Base-by-base conservation (phyloP, 441 rosid species). In the Raphanus hybrid region DNA sequence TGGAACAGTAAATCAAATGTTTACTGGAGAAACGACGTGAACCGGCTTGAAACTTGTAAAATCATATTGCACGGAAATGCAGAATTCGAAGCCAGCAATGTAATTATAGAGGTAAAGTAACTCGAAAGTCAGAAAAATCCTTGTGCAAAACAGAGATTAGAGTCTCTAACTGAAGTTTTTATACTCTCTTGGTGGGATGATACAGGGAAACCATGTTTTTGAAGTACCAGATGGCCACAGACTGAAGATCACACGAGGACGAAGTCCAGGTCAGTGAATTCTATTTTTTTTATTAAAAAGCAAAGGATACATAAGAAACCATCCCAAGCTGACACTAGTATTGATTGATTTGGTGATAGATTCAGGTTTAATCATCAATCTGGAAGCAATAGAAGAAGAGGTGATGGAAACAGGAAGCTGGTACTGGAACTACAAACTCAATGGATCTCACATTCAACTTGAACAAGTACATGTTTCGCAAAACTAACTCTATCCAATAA, bases 221-320 rank as follows among this genome's bases (percentile, higher is more conserved):
- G 96, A 92, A 85, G 98, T 95, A 78, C 99, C 97, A 4, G 87
- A 90, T 81, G 92, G 93, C 73, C 86, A 90, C 76, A 87, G 67
- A 84, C 62, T 95, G 86, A 89, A 84, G 84, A 84, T 92, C 69
- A 85, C 88, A 37, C 76, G 80, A 63, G 93, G 91, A 82, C 58
- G 91, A 82, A 61, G 75, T 65, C 64, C 91, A 85, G 99, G 98
- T 92, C 64, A 64, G 75, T 67, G 69, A 27, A 61, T 18, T 50
- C 14, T 34, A 57, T 23, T 23, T 23, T 20, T 23, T 23, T 23
- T 23, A 23, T 1, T 11, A 11, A 54, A 29, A 41, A 58, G 3
- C 4, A 23, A 32, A n/a, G 8, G 27, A 11, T 61, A 3, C 55
- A 63, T 23, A 14, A 5, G 2, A 8, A 55, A 12, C 2, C 6